Evolutionary conservation across 2,329 filamentous ascomycete genomes (phyloP).

Genomic region (Pyrenochaeta sp.): DNA sequence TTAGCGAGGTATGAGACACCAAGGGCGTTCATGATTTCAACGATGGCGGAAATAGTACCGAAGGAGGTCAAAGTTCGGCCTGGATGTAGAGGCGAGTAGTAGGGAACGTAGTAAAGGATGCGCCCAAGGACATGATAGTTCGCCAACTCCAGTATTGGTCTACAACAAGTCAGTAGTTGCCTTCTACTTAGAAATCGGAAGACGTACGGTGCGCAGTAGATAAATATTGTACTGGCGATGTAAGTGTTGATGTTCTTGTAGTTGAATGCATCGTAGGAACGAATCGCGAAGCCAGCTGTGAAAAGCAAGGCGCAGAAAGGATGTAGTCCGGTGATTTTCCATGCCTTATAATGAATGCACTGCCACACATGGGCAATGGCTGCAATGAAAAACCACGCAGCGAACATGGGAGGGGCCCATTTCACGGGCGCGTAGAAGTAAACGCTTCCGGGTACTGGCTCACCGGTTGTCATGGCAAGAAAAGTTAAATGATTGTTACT

Average conservation of each 20-base stretch:
- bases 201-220: constrained; percentile 43
- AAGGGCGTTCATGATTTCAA: constrained; percentile 60
- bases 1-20: constrained; percentile 57
- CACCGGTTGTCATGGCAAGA: background rate
- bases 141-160: constrained; percentile 46
- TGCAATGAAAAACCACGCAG: constrained; percentile 54
- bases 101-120: constrained; percentile 66
- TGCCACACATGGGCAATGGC: constrained; percentile 60
- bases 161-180: background rate
- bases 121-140: constrained; percentile 68
- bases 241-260: constrained; percentile 53
- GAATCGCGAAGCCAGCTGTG: constrained; percentile 62
- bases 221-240: constrained; percentile 47
- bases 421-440: constrained; percentile 61
- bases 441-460: constrained; percentile 22
- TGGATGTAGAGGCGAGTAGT: constrained; percentile 64
- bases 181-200: background rate
- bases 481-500: background rate
- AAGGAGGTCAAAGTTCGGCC: constrained; percentile 66
- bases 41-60: constrained; percentile 58
- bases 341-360: constrained; percentile 63
- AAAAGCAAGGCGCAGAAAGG: constrained; percentile 63
- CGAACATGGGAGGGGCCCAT: constrained; percentile 61
- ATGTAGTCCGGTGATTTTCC: constrained; percentile 62
- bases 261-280: constrained; percentile 61